Evolutionary conservation across 305 asterid species (phyloP).

Genomic region (Euphrasia arctica): DNA sequence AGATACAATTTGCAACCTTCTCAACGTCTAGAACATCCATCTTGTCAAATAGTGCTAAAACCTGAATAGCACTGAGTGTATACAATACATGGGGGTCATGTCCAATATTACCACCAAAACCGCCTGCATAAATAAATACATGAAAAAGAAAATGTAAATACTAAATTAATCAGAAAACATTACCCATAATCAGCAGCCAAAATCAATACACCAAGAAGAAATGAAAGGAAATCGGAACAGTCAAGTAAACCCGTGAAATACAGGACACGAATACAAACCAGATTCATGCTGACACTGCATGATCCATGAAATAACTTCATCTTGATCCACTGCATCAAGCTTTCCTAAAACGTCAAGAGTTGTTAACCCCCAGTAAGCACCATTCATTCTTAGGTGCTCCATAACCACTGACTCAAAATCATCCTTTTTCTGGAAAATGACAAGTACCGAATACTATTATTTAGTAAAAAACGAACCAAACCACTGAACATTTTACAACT

Average conservation of each 20-base stretch:
- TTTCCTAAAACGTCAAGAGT: constrained; percentile 82
- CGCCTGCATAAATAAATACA: constrained; percentile 51
- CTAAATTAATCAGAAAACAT: background rate
- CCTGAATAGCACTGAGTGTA: constrained; percentile 91
- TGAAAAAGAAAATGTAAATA: background rate
- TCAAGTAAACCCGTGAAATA: constrained; percentile 13
- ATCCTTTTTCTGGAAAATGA: constrained; percentile 54
- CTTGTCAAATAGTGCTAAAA: constrained; percentile 80
- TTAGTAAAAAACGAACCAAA: constrained; percentile 1
- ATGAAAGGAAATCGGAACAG: background rate
- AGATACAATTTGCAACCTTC: constrained; percentile 45
- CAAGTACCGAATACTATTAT: background rate
- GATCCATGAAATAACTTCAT: constrained; percentile 78
- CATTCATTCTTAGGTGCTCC: constrained; percentile 89
- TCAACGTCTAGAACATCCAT: constrained; percentile 67
- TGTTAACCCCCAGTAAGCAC: constrained; percentile 98
- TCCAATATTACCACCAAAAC: constrained; percentile 92
- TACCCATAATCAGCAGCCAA: background rate
- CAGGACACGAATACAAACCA: constrained; percentile 45
- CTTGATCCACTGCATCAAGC: constrained; percentile 68
- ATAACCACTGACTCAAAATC: constrained; percentile 73
- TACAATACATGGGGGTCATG: constrained; percentile 86
- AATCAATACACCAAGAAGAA: background rate
- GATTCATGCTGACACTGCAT: constrained; percentile 93
- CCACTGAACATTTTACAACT: background rate